These are phyloP conservation scores for Pleurotus citrinopileatus DNA, from an alignment of 768 basidiomycete species.

Conservation along the genomic window DNA sequence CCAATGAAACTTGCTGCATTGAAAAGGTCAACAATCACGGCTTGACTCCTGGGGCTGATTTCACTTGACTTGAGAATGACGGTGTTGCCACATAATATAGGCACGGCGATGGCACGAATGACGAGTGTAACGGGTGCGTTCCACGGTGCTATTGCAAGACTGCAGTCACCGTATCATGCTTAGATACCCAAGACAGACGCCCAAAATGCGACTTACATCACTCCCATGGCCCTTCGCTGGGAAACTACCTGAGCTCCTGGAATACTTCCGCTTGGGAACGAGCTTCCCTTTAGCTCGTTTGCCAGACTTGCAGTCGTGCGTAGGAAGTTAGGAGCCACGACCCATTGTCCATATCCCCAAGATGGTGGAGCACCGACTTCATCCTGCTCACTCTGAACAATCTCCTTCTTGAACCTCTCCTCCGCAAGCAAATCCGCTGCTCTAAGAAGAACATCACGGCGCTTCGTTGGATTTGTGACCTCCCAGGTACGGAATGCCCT, in stretches of 20 bases:
- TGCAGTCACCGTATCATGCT: constrained; percentile 20
- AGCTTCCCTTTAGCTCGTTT: constrained; percentile 39
- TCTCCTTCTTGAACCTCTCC: constrained; percentile 35
- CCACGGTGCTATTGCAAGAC: constrained; percentile 55
- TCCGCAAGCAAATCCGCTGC: constrained; percentile 44
- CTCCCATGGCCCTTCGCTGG: constrained; percentile 48
- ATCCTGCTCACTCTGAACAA: constrained; percentile 27
- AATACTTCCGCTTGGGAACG: constrained; percentile 34
- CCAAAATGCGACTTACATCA: constrained; percentile 49
- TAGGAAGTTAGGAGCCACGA: constrained; percentile 21
- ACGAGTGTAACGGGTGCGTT: constrained; percentile 48
- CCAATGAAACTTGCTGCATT: constrained; percentile 27
- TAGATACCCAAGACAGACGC: too few relatives aligned
- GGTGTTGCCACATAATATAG: constrained; percentile 55
- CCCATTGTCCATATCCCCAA: constrained; percentile 23
- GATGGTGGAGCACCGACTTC: constrained; percentile 36
- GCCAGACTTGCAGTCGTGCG: constrained; percentile 31
- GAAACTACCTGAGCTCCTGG: constrained; percentile 44
- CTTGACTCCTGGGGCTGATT: constrained; percentile 43
- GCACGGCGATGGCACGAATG: constrained; percentile 40
- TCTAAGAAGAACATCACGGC: constrained; percentile 44
- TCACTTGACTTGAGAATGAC: constrained; percentile 54
- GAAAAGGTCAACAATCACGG: constrained; percentile 43
- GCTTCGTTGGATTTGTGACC: constrained; percentile 25
- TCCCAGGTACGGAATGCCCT: constrained; percentile 51